A percentile compares a stretch with the other conserved stretches of the same genome.
Evolutionary conservation across 2,329 filamentous ascomycete genomes (phyloP).

Genomic region (Penicillium sp.): DNA sequence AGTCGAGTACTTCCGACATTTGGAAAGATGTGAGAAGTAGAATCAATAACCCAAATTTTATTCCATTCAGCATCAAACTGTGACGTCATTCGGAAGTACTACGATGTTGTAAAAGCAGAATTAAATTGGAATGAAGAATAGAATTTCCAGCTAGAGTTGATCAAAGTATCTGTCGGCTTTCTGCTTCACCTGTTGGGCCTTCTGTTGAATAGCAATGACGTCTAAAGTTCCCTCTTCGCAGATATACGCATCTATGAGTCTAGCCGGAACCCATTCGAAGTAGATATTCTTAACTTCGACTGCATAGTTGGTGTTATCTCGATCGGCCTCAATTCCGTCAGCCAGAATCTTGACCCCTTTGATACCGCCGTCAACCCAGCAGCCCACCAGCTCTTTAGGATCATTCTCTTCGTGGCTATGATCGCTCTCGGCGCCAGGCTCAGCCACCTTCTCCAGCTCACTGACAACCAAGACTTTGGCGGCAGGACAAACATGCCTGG

Average conservation of each 20-base stretch:
- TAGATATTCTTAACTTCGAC: constrained; percentile 49
- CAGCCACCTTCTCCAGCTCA: constrained; percentile 61
- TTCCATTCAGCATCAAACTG: background rate
- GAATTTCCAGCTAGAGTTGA: background rate
- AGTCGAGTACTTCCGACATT: background rate
- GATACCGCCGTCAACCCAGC: constrained; percentile 43
- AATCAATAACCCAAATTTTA: background rate
- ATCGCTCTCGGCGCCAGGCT: constrained; percentile 49
- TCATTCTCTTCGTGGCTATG: constrained; percentile 55
- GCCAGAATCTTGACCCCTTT: constrained; percentile 26
- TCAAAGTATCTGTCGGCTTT: constrained; percentile 23
- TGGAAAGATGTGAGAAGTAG: background rate
- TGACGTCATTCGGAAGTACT: background rate
- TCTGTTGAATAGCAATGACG: constrained; percentile 22
- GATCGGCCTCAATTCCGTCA: constrained; percentile 9
- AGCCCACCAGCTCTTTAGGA: constrained; percentile 48
- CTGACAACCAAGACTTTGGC: constrained; percentile 56
- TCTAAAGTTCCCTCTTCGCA: constrained; percentile 52
- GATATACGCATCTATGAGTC: constrained; percentile 54
- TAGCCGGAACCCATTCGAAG: constrained; percentile 59
- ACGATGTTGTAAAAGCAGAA: background rate
- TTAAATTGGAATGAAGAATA: background rate
- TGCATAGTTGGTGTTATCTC: constrained; percentile 15
- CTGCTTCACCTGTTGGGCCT: constrained; percentile 22
- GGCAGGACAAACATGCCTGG: constrained; percentile 48